Evolutionary conservation across 352 stramenopile genomes (phyloP), one percentile per base, ranked within the genome.

Genomic region (Pythium utonaiense): DNA sequence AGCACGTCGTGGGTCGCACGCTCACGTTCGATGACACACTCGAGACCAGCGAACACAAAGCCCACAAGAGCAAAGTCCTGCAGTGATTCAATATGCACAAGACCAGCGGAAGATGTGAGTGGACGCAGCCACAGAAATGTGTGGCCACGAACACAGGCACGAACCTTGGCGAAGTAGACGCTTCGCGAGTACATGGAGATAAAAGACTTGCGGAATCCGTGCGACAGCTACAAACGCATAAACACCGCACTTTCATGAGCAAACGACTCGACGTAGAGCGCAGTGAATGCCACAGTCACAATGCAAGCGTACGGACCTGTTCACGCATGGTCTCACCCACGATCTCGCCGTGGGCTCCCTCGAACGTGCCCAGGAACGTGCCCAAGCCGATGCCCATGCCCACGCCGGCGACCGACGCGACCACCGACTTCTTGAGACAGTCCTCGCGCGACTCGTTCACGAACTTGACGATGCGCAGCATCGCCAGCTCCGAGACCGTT

Each of bases 311-410:
- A 25, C 25, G 25, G n/a, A 90, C 83, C 83, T 93, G 86, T 53
- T 94, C 76, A 49, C 80, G 84, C 84, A 93, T 95, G 38, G 78
- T 93, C 30, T 86, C 81, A 45, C 86, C 86, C 21, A 94, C 77
- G 12, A 95, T 70, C 48, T 95, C 86, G 49, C 86, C 86, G 41
- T 95, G 86, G 21, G 86, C 86, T 25, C 84, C 86, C 58, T 95
- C 86, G 41, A 95, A 94, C 38, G 86, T 95, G 66, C 86, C 86
- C 12, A 95, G 77, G 59, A 95, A 95, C 40, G 80, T 88, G 64
- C 86, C 86, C 31, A 95, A 64, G 1, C 86, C 84, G 17, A 95
- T 74, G 56, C 86, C 86, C 84, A 95, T 93, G 56, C 57, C 62
- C 14, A 73, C 82, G 36, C 86, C 86, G 49, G 74, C 77, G 34